These are phyloP conservation scores for Musa acuminata DNA, from an alignment of 176 grass and related monocot species.

Conservation along the genomic window DNA sequence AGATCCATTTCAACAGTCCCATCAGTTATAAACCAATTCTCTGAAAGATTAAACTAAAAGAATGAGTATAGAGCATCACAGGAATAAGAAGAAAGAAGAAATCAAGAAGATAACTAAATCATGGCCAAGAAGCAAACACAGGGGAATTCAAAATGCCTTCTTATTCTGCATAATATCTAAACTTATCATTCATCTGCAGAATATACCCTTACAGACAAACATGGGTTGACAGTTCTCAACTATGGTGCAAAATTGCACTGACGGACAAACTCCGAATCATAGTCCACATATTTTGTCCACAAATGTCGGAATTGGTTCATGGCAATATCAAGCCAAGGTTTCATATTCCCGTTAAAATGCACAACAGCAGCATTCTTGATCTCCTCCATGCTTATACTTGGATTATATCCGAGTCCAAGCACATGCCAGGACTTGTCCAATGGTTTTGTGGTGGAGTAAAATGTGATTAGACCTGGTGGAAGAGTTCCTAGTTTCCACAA, in stretches of 20 bases:
- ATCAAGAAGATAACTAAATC: background rate
- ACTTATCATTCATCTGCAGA: too few species aligned
- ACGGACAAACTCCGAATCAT: slow-evolving; percentile 50
- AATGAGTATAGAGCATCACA: background rate
- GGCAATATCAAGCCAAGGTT: slow-evolving; percentile 96
- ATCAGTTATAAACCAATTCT: background rate
- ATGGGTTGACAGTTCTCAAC: background rate
- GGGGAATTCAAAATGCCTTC: too few species aligned
- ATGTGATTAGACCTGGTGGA: slow-evolving; percentile 88
- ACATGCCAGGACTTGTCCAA: slow-evolving; percentile 97
- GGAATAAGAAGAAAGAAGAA: slow-evolving; percentile 9
- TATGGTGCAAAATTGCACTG: slow-evolving; percentile 86
- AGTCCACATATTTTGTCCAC: slow-evolving; percentile 91
- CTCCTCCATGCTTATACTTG: slow-evolving; percentile 98
- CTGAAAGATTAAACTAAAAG: background rate
- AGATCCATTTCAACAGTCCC: background rate
- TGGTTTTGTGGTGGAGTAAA: slow-evolving; percentile 96
- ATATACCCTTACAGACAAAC: background rate
- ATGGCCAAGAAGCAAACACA: too few species aligned
- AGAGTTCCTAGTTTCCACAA: slow-evolving; percentile 94
- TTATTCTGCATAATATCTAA: too few species aligned
- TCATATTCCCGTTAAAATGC: slow-evolving; percentile 99
- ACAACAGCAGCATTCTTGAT: slow-evolving; percentile 91
- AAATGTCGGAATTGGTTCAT: slow-evolving; percentile 87
- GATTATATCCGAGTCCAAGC: slow-evolving; percentile 90